Percentiles rank a stretch among this genome's conserved stretches.
These are phyloP conservation scores for Yamadazyma pseudoaaseri DNA, from an alignment of 1,139 yeast species.

Conservation along the genomic window DNA sequence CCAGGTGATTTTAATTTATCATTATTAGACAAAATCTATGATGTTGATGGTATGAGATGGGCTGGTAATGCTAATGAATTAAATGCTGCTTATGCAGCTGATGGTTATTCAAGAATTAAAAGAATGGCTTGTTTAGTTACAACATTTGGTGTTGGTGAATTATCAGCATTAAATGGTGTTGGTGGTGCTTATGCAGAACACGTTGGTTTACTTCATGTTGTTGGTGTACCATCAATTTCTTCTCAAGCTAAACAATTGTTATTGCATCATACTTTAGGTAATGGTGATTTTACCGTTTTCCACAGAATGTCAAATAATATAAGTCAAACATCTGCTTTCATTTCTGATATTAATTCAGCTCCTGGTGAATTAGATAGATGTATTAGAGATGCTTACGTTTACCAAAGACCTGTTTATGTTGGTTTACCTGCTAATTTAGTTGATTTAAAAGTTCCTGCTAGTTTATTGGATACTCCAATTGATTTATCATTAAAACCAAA, in stretches of 20 bases:
- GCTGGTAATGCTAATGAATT: slow-evolving; percentile 45
- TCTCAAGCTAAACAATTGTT: slow-evolving; percentile 38
- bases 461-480: slow-evolving; percentile 59
- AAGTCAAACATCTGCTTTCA: slow-evolving; percentile 61
- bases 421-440: slow-evolving; percentile 83
- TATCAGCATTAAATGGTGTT: slow-evolving; percentile 39
- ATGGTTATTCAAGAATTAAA: slow-evolving; percentile 41
- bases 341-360: slow-evolving; percentile 62
- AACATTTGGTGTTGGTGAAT: slow-evolving; percentile 44
- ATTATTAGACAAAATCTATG: slow-evolving; percentile 38
- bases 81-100: slow-evolving; percentile 45
- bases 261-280: slow-evolving; percentile 47
- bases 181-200: slow-evolving; percentile 46
- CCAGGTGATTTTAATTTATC: slow-evolving; percentile 44
- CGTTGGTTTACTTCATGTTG: slow-evolving; percentile 40
- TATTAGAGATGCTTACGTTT: slow-evolving; percentile 66
- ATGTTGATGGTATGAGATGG: slow-evolving; percentile 39
- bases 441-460: slow-evolving; percentile 58
- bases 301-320: slow-evolving; percentile 60
- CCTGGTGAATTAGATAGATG: slow-evolving; percentile 72
- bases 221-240: slow-evolving; percentile 39
- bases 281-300: slow-evolving; percentile 47
- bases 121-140: slow-evolving; percentile 39
- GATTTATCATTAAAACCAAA: slow-evolving; percentile 61
- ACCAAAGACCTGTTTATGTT: slow-evolving; percentile 81